These are phyloP conservation scores for Talaromyces verruculosus DNA, from an alignment of 2,329 filamentous ascomycete species.

Conservation along the genomic window DNA sequence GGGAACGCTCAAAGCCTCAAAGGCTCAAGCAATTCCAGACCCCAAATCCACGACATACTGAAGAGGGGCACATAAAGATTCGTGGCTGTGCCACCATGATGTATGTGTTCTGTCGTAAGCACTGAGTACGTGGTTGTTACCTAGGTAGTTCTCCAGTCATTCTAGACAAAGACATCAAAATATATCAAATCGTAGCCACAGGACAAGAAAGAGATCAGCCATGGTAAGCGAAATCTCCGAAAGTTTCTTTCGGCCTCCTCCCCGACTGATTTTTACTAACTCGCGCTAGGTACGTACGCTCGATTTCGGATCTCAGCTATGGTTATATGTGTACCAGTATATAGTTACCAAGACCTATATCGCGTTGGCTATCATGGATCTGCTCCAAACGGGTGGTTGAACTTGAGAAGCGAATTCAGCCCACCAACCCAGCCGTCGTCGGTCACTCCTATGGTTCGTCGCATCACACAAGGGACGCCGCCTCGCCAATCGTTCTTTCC, in stretches of 20 bases:
- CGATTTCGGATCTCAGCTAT: background rate
- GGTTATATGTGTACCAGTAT: background rate
- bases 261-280: background rate
- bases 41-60: background rate
- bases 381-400: slow-evolving; percentile 94
- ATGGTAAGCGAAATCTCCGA: background rate
- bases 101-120: background rate
- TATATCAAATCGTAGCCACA: background rate
- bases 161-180: background rate
- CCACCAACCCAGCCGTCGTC: slow-evolving; percentile 98
- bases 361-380: slow-evolving; percentile 31
- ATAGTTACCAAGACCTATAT: background rate
- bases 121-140: background rate
- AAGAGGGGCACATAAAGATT: background rate
- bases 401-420: slow-evolving; percentile 88
- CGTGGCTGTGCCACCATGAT: background rate
- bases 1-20: background rate
- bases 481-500: slow-evolving; percentile 61
- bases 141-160: background rate
- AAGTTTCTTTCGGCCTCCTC: background rate
- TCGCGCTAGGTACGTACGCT: background rate
- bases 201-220: background rate
- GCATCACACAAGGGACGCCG: slow-evolving; percentile 88
- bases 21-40: background rate
- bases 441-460: slow-evolving; percentile 53